These are phyloP conservation scores for Berkeleyomyces rouxiae DNA, from an alignment of 2,329 filamentous ascomycete genomes.

Conservation along the genomic window DNA sequence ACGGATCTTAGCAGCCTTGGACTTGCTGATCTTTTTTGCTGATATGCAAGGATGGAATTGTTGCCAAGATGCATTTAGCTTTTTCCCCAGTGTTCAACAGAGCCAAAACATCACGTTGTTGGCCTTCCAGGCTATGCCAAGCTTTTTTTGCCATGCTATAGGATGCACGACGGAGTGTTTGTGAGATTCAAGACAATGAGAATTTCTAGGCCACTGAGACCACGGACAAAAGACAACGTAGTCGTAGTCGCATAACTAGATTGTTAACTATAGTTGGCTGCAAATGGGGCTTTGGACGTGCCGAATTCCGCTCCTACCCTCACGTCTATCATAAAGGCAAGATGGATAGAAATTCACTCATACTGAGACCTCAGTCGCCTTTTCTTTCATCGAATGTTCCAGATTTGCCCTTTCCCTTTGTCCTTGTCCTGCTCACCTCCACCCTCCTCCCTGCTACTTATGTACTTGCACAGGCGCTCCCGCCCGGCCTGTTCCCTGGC, in stretches of 20 bases:
- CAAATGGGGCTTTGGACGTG: too few species aligned
- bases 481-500: background rate
- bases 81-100: background rate
- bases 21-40: background rate
- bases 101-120: background rate
- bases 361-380: background rate
- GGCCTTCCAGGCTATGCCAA: background rate
- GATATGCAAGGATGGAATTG: constrained; percentile 2
- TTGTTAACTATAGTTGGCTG: too few species aligned
- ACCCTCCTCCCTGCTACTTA: background rate
- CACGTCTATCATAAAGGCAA: background rate
- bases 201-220: background rate
- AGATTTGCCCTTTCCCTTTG: background rate
- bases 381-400: background rate
- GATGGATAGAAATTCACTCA: background rate
- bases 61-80: constrained; percentile 5
- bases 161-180: constrained; percentile 2
- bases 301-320: too few species aligned
- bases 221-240: background rate
- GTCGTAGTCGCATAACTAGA: background rate
- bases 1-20: background rate
- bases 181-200: background rate
- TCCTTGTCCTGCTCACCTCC: background rate
- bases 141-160: constrained; percentile 2
- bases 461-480: background rate